A percentile compares a stretch with the other conserved stretches of the same genome.
These are phyloP conservation scores for Aurantiochytrium sp. DNA, from an alignment of 108 stramenopile species.

Conservation along the genomic window DNA sequence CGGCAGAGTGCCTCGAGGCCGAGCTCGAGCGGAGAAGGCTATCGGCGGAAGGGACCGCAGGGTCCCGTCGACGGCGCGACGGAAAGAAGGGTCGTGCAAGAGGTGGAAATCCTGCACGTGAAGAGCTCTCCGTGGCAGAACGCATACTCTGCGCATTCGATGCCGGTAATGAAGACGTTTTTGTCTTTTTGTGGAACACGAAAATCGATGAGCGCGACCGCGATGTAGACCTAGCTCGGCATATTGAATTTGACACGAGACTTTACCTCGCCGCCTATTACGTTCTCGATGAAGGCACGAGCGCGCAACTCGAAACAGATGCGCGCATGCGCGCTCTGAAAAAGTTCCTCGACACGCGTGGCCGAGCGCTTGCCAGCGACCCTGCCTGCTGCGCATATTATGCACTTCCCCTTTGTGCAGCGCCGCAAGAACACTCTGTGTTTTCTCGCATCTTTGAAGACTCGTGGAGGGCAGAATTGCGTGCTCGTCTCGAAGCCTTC, in stretches of 20 bases:
- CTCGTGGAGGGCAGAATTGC: not conserved
- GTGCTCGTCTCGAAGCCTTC: not conserved
- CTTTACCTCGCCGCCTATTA: not conserved
- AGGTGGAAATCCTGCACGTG: not conserved
- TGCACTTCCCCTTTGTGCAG: not conserved
- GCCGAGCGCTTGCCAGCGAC: not conserved
- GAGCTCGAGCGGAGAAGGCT: not conserved
- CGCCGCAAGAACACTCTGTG: not conserved
- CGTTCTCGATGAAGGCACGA: not conserved
- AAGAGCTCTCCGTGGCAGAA: not conserved
- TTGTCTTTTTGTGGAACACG: not conserved
- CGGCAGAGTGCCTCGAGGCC: not conserved
- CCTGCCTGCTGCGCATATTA: not conserved
- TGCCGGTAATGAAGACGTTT: not conserved
- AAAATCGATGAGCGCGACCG: not conserved
- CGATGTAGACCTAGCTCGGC: not conserved
- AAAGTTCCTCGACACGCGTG: not conserved
- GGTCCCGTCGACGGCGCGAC: not conserved
- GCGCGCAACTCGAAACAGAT: not conserved
- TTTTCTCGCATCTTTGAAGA: not conserved
- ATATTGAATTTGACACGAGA: not conserved
- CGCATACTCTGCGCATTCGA: not conserved
- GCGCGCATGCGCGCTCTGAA: not conserved
- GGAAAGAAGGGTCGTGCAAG: no score
- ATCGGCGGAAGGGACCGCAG: not conserved